Percentiles rank a stretch among this genome's conserved stretches.
These are phyloP conservation scores for Acacia concinna DNA, from an alignment of 331 rosid genomes.

Conservation along the genomic window DNA sequence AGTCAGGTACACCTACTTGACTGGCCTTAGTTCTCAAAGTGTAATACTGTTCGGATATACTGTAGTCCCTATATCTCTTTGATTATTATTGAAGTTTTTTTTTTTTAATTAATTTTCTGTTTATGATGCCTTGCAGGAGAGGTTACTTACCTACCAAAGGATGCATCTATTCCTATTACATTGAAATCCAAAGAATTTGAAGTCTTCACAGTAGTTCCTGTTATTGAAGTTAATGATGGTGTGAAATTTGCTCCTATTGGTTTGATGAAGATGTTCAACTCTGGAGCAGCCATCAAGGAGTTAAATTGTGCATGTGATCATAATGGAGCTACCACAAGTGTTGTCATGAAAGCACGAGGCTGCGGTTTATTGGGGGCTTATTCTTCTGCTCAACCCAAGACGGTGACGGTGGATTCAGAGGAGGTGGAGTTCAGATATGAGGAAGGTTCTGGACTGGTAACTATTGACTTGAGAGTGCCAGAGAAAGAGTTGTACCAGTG, in stretches of 20 bases:
- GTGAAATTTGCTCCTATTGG: constrained; percentile 75
- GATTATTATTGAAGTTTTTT: not conserved
- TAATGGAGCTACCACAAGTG: constrained; percentile 36
- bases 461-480: constrained; percentile 52
- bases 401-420: constrained; percentile 50
- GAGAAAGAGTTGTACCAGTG: constrained; percentile 61
- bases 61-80: not conserved
- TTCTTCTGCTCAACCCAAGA: constrained; percentile 61
- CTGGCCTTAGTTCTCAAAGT: not conserved
- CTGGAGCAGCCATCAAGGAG: constrained; percentile 85
- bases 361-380: constrained; percentile 72
- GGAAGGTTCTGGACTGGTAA: constrained; percentile 58
- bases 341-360: constrained; percentile 55
- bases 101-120: too few species aligned
- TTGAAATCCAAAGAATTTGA: constrained; percentile 63
- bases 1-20: not conserved
- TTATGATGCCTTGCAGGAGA: constrained; percentile 54
- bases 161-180: constrained; percentile 62
- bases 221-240: constrained; percentile 41
- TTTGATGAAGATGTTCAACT: constrained; percentile 77
- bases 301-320: constrained; percentile 28
- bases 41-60: not conserved
- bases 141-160: constrained; percentile 61
- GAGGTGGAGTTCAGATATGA: constrained; percentile 57
- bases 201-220: constrained; percentile 71